Evolutionary conservation across 768 basidiomycete species (phyloP), one percentile per base, ranked within the genome.

Genomic region (Mycena latifolia): DNA sequence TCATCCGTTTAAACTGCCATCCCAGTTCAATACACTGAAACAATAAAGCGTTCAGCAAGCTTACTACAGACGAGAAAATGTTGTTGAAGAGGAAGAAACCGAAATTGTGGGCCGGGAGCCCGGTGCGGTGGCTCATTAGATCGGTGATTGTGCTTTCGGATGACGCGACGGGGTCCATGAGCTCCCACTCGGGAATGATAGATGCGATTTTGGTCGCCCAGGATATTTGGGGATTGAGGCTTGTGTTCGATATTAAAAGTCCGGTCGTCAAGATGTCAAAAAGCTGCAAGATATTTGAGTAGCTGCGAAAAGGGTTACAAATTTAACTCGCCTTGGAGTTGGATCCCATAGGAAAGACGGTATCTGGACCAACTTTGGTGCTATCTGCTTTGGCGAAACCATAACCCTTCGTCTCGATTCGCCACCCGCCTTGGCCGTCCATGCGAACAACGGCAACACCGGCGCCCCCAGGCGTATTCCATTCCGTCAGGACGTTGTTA

Each of bases 191-290:
- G 0, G 74, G 74, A 8, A 75, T 25, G 9, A 77, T 50, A 1
- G 68, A 67, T 12, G 46, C 52, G 1, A 77, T 64, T 46, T 72
- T 74, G 10, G 73, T 61, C 22, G 41, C 53, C 73, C 73, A 74
- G 1, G 71, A 39, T 20, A 76, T 47, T 3, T 61, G 61, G 2
- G 72, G 70, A 3, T 45, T 39, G n/a, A 75, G 57, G 15, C 58
- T 67, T 41, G 55, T 61, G 58, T 75, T 77, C n/a, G n/a, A n/a
- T n/a, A n/a, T n/a, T n/a, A n/a, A n/a, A n/a, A n/a, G n/a, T n/a
- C n/a, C 29, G 5, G 74, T 71, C 6, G 74, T 63, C n/a, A 75
- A 27, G 17, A 62, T 65, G 35, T 58, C 61, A 52, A 75, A 76
- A 2, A 72, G 17, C 37, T 39, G 37, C 37, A 18, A 18, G 15